phyloP scores from a whole-genome alignment of 768 basidiomycete species.

The Lyophyllum decastes region DNA sequence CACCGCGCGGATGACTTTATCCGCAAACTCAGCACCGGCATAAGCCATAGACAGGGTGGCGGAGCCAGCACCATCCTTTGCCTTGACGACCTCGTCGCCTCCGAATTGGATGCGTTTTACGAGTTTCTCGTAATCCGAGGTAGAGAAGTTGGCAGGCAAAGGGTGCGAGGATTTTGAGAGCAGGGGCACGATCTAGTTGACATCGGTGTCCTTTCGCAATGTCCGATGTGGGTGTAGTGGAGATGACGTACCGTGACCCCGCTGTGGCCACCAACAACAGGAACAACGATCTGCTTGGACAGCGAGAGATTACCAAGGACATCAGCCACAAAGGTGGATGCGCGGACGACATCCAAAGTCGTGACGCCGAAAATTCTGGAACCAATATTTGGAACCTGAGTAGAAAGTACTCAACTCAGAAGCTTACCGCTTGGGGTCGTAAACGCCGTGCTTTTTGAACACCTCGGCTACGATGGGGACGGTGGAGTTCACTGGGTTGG shows the following conservation, averaged over 20 bases:
- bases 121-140: slow-evolving; percentile 55
- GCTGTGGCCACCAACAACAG: slow-evolving; percentile 94
- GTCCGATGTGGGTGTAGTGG: neutral
- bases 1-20: slow-evolving; percentile 79
- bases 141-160: slow-evolving; percentile 58
- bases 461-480: slow-evolving; percentile 97
- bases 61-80: slow-evolving; percentile 92
- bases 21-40: slow-evolving; percentile 88
- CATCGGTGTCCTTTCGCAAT: neutral
- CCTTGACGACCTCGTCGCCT: slow-evolving; percentile 97
- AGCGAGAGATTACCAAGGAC: slow-evolving; percentile 64
- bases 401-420: neutral
- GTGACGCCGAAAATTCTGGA: slow-evolving; percentile 96
- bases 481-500: slow-evolving; percentile 99
- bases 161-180: slow-evolving; percentile 88
- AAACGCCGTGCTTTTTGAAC: slow-evolving; percentile 89
- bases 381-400: neutral
- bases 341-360: slow-evolving; percentile 95
- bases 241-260: slow-evolving; percentile 72
- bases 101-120: slow-evolving; percentile 92
- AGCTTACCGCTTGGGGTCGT: slow-evolving; percentile 84
- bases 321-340: slow-evolving; percentile 94
- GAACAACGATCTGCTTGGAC: slow-evolving; percentile 67
- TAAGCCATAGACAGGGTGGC: slow-evolving; percentile 98
- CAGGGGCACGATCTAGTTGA: slow-evolving; percentile 79